Base-by-base conservation (phyloP, 768 basidiomycete species). In the Lentinula edodes region DNA sequence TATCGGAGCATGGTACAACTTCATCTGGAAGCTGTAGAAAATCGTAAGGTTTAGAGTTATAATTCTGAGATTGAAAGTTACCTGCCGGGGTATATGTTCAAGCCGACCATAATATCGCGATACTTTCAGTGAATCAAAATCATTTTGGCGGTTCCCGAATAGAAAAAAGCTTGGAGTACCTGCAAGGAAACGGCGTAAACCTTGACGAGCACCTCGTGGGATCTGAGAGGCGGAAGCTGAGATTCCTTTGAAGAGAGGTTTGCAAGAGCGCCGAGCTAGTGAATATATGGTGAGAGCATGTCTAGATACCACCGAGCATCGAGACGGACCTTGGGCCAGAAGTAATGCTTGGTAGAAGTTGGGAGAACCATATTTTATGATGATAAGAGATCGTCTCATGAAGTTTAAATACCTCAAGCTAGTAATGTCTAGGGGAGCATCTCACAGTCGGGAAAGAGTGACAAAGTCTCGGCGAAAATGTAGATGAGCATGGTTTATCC, bases 181-280 rank as follows among this genome's bases (percentile, higher is more conserved):
- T 84, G 80, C 8, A 86, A 71, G 38, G 85, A 86, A 15, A 84
- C 83, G 0, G 83, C 82, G 60, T 82, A 79, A 9, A 82, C 72
- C 65, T 81, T 83, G 63, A 87, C 79, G 28, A 85, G 75, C 6
- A 84, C 85, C 58, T 87, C 79, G 23, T 69, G 74, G 0, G 81
- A 68, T 53, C 74, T 77, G 1, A 77, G 79, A 54, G 71, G 64
- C 7, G 59, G 59, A 28, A 76, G 53, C 4, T 68, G 63, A 6
- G 65, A 65, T 20, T 76, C 67, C 35, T 69, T 68, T 34, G 75
- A 54, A 16, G 61, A 62, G 2, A 76, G 69, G 50, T 71, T 65
- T 0, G 73, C 56, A 59, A 64, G 64, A 0, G 71, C 67, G 5
- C 67, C 70, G 54, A 52, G 58, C 68, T 70, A 46, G 9, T 55